Conservation (phyloP, 805 yeast species). For the Wickerhamomyces canadensis region DNA sequence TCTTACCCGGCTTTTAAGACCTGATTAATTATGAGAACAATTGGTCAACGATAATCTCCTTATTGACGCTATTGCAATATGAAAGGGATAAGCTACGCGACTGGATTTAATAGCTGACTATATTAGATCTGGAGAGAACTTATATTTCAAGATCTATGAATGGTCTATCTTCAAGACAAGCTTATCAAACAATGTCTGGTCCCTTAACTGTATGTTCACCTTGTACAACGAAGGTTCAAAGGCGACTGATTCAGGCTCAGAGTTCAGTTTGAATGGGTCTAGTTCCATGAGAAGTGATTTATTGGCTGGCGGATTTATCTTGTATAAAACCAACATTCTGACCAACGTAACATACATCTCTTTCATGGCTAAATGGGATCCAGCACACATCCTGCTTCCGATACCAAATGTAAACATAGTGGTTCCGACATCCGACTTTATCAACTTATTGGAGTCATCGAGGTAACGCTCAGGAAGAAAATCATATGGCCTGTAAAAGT, state of each 20-base stretch:
- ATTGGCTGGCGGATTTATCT: slow-evolving; percentile 38
- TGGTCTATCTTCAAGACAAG: neutral
- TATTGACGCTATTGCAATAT: neutral
- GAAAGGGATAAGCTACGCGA: neutral
- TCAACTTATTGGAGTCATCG: slow-evolving; percentile 20
- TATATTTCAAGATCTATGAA: no score
- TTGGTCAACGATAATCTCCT: no score
- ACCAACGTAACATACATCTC: slow-evolving; percentile 57
- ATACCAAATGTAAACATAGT: slow-evolving; percentile 55
- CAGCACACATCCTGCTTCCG: slow-evolving; percentile 72
- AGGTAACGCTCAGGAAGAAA: slow-evolving; percentile 54
- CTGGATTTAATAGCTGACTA: no score
- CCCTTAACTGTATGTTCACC: slow-evolving; percentile 29
- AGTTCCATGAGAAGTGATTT: slow-evolving; percentile 31
- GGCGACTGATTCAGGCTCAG: slow-evolving; percentile 52
- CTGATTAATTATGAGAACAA: no score
- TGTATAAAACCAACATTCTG: slow-evolving; percentile 47
- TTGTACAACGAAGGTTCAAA: slow-evolving; percentile 50
- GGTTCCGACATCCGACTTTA: slow-evolving; percentile 7
- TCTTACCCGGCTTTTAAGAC: slow-evolving; percentile 2
- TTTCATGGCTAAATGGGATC: slow-evolving; percentile 55
- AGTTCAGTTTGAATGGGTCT: slow-evolving; percentile 47
- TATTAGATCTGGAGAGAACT: no score
- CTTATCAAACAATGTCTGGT: slow-evolving; percentile 12
- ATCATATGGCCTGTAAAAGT: slow-evolving; percentile 37